A percentile compares a stretch with the other conserved stretches of the same genome.
Evolutionary conservation across 371 early-diverging fungal species (phyloP).

Genomic region (Rhizopus arrhizus): DNA sequence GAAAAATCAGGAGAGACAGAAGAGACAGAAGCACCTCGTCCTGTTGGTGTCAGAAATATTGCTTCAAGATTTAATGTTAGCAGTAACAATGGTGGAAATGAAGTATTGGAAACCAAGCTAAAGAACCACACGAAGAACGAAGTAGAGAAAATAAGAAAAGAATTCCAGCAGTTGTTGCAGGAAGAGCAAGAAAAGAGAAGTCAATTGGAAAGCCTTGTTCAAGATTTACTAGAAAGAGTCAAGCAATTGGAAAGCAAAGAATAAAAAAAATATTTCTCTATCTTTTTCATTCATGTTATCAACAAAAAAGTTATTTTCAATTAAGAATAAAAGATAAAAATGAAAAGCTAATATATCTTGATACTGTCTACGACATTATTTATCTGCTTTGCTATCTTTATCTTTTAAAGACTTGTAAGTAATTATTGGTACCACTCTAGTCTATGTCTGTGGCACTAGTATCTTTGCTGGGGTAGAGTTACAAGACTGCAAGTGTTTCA

Average conservation of each 20-base stretch:
- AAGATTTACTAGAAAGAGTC: constrained; percentile 42
- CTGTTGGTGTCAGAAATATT: constrained; percentile 56
- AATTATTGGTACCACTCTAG: too few relatives aligned
- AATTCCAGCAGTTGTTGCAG: constrained; percentile 45
- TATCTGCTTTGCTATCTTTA: too few relatives aligned
- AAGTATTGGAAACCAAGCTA: constrained; percentile 60
- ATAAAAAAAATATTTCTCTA: constrained; percentile 3
- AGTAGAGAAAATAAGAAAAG: constrained; percentile 55
- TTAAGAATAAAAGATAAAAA: too few relatives aligned
- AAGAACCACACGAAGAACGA: constrained; percentile 63
- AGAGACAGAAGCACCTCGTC: constrained; percentile 37
- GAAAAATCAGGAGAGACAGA: constrained; percentile 25
- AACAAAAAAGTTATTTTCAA: too few relatives aligned
- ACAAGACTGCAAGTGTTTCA: too few relatives aligned
- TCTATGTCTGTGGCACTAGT: too few relatives aligned
- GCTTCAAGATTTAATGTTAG: constrained; percentile 59
- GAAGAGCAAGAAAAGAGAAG: constrained; percentile 56
- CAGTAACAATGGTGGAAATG: constrained; percentile 42
- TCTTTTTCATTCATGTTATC: background rate
- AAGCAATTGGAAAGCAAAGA: constrained; percentile 30
- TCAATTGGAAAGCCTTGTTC: constrained; percentile 51
- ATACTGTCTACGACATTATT: too few relatives aligned
- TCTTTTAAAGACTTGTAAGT: too few relatives aligned
- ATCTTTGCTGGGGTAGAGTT: too few relatives aligned
- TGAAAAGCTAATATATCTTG: too few relatives aligned